Conservation (phyloP, 768 basidiomycete species). For the Tulasnella sp. region DNA sequence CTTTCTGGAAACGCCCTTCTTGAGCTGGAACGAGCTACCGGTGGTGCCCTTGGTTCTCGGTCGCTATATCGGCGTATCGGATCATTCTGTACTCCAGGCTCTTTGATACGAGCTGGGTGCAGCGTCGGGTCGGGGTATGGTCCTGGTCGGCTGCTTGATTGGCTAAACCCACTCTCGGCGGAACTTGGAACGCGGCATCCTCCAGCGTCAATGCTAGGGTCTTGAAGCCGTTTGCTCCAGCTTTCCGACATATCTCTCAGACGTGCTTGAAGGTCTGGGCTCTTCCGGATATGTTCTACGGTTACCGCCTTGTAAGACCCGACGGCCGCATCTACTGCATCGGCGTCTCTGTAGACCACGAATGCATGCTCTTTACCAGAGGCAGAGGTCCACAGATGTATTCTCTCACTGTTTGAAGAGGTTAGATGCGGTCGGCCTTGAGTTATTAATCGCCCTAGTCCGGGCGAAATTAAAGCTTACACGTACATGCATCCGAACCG, state of each 20-base stretch:
- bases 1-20: not conserved
- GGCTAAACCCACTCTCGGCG: no score
- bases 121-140: not conserved
- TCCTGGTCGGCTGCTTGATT: not conserved
- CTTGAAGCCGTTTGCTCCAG: not conserved
- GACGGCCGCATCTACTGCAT: not conserved
- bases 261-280: conserved; percentile 13
- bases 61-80: not conserved
- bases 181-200: not conserved
- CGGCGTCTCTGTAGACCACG: conserved; percentile 24
- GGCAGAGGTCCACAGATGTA: conserved; percentile 24
- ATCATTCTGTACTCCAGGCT: not conserved
- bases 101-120: not conserved
- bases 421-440: not conserved
- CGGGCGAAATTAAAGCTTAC: not conserved
- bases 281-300: conserved; percentile 24
- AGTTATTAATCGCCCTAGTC: not conserved
- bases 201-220: not conserved
- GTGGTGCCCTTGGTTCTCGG: not conserved
- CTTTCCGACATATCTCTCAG: not conserved
- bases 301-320: not conserved
- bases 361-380: conserved; percentile 28
- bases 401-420: not conserved
- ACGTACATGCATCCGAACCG: not conserved
- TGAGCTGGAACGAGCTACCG: not conserved